Evolutionary conservation across 2,329 filamentous ascomycete genomes (phyloP).

Genomic region (Apiospora malaysiana): DNA sequence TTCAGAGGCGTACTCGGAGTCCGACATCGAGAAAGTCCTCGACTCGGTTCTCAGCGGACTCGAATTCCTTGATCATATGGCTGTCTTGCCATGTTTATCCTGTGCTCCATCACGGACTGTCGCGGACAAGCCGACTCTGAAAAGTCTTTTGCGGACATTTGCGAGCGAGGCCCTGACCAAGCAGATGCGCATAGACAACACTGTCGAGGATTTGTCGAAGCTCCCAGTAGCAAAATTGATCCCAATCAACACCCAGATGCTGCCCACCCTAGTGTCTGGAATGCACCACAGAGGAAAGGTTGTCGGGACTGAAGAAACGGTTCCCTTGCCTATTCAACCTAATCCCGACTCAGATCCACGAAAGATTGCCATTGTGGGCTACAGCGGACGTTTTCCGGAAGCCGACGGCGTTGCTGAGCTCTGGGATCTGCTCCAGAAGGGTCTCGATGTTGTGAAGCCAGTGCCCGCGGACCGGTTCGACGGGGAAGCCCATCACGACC

Average conservation of each 20-base stretch:
- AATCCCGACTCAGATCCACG: background rate
- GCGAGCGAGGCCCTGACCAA: too few species aligned
- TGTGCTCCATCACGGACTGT: background rate
- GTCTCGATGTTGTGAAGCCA: background rate
- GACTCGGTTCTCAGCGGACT: too few species aligned
- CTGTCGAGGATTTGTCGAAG: background rate
- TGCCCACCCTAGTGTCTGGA: background rate
- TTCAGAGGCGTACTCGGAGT: too few species aligned
- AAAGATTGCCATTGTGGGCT: background rate
- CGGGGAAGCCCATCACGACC: too few species aligned
- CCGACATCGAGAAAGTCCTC: too few species aligned
- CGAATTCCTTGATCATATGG: too few species aligned
- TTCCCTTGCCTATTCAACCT: background rate
- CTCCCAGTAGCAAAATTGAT: background rate
- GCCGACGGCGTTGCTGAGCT: background rate
- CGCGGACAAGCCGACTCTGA: too few species aligned
- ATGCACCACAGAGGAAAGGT: background rate
- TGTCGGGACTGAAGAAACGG: background rate
- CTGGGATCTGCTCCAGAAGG: background rate
- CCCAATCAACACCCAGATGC: background rate
- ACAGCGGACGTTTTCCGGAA: background rate
- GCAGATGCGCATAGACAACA: background rate
- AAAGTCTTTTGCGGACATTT: too few species aligned
- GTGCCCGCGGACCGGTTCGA: too few species aligned
- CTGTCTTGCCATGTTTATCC: too few species aligned